These are phyloP conservation scores for Sporisorium iseilematis-ciliati DNA, from an alignment of 1,284 basidiomycete species.

Conservation along the genomic window DNA sequence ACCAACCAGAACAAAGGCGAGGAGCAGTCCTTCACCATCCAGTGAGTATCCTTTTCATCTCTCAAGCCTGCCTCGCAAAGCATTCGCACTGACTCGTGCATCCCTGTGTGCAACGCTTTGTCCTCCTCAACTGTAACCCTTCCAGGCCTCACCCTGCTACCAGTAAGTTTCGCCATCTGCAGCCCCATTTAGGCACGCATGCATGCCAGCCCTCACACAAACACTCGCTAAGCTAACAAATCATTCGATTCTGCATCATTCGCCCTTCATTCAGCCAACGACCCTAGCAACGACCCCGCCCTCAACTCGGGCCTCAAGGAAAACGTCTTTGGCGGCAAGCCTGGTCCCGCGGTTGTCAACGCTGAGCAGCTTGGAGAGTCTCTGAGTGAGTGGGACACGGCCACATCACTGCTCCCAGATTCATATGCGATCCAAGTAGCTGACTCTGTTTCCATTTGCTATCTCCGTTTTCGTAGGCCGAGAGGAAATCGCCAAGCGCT, in stretches of 20 bases:
- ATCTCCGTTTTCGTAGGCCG: slow-evolving; percentile 18
- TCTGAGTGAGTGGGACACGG: slow-evolving; percentile 42
- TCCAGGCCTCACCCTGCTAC: slow-evolving; percentile 54
- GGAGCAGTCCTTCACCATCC: slow-evolving; percentile 57
- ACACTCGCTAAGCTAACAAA: slow-evolving; percentile 11
- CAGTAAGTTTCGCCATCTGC: slow-evolving; percentile 33
- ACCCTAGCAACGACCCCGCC: slow-evolving; percentile 53
- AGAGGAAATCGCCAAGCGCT: slow-evolving; percentile 56
- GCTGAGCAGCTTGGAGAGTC: slow-evolving; percentile 45
- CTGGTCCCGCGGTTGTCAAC: slow-evolving; percentile 44
- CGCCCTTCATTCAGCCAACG: slow-evolving; percentile 38
- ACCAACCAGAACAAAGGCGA: slow-evolving; percentile 49
- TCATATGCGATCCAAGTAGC: neutral
- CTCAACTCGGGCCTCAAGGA: slow-evolving; percentile 41
- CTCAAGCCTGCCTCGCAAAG: neutral
- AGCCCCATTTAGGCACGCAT: too few relatives aligned
- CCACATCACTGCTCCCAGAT: neutral
- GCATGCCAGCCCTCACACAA: too few relatives aligned
- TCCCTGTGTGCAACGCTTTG: neutral
- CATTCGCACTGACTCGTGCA: slow-evolving; percentile 8
- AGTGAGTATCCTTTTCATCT: slow-evolving; percentile 29
- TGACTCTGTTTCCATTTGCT: neutral
- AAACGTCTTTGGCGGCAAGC: slow-evolving; percentile 37
- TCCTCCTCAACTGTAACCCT: neutral
- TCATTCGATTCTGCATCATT: too few relatives aligned